Evolutionary conservation across 1,284 basidiomycete genomes (phyloP).

Genomic region (Ustilago lituana): DNA sequence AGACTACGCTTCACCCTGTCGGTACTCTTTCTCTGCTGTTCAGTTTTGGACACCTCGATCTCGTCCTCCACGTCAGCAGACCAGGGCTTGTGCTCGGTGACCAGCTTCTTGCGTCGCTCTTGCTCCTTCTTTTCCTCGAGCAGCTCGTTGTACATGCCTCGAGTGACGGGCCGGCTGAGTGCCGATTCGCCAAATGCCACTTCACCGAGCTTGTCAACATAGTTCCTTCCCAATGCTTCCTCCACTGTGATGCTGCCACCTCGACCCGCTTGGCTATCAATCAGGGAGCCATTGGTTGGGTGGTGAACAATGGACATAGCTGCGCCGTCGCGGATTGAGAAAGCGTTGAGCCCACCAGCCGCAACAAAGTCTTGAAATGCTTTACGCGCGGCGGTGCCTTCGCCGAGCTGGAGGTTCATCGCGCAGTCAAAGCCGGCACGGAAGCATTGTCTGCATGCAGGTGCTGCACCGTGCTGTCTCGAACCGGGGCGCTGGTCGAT

Average conservation of each 20-base stretch:
- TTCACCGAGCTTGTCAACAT: constrained; percentile 55
- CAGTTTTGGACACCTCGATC: constrained; percentile 8
- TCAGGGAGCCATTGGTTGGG: constrained; percentile 7
- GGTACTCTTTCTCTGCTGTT: neutral
- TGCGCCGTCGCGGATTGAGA: constrained; percentile 36
- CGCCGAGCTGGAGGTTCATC: constrained; percentile 51
- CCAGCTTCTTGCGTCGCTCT: constrained; percentile 22
- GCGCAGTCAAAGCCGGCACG: constrained; percentile 55
- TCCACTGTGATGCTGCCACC: constrained; percentile 36
- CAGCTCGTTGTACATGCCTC: constrained; percentile 51
- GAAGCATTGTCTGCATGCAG: constrained; percentile 50
- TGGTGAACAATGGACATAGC: neutral
- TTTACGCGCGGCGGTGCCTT: constrained; percentile 44
- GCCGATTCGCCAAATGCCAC: constrained; percentile 57
- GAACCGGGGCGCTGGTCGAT: constrained; percentile 26
- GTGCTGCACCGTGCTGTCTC: constrained; percentile 26
- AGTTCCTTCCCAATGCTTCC: constrained; percentile 49
- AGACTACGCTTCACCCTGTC: constrained; percentile 22
- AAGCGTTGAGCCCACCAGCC: constrained; percentile 47
- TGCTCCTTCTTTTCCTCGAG: constrained; percentile 52
- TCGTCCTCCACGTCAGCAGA: constrained; percentile 21
- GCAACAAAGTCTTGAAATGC: constrained; percentile 57
- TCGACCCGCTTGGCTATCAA: constrained; percentile 1
- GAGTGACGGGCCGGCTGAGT: constrained; percentile 51
- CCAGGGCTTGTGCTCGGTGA: constrained; percentile 29